A percentile compares a stretch with the other conserved stretches of the same genome.
Conservation (phyloP, 352 stramenopile genomes). For the Phytophthora vignae region DNA sequence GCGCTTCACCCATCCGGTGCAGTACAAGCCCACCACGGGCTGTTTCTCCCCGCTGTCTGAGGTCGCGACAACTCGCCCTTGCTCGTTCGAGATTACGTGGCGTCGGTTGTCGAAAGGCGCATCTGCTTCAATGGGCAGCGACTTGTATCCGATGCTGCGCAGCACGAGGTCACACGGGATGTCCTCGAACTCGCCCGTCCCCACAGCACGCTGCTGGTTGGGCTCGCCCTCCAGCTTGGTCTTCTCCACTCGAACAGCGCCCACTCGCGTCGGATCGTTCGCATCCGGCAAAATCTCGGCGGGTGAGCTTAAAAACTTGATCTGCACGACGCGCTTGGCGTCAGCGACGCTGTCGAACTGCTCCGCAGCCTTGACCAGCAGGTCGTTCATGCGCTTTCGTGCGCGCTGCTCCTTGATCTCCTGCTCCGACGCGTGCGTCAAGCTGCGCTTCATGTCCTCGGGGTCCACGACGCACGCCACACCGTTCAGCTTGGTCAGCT, state of each 20-base stretch:
- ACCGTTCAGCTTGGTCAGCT: constrained; percentile 86
- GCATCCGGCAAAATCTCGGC: constrained; percentile 70
- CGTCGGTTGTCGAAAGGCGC: constrained; percentile 86
- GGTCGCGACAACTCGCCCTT: constrained; percentile 64
- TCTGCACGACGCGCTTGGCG: constrained; percentile 63
- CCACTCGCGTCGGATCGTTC: constrained; percentile 58
- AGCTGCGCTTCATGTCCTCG: constrained; percentile 89
- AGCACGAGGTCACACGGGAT: constrained; percentile 85
- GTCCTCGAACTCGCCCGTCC: constrained; percentile 88
- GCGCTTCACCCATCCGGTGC: constrained; percentile 97
- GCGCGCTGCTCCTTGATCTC: constrained; percentile 89
- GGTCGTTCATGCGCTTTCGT: constrained; percentile 87
- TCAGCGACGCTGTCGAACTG: constrained; percentile 37
- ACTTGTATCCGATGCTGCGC: constrained; percentile 94
- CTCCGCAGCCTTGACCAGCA: constrained; percentile 70
- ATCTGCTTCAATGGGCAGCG: constrained; percentile 66
- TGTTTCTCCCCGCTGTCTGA: constrained; percentile 40
- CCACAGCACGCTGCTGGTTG: constrained; percentile 81
- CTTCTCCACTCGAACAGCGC: constrained; percentile 87
- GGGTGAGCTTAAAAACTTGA: constrained; percentile 94
- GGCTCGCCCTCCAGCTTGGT: constrained; percentile 89
- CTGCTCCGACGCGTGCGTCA: constrained; percentile 82
- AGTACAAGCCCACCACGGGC: constrained; percentile 92
- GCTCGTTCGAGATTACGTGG: constrained; percentile 67
- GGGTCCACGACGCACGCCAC: constrained; percentile 89